Conservation (phyloP, 495 filamentous ascomycete genomes). For the Aspergillus biplanus region DNA sequence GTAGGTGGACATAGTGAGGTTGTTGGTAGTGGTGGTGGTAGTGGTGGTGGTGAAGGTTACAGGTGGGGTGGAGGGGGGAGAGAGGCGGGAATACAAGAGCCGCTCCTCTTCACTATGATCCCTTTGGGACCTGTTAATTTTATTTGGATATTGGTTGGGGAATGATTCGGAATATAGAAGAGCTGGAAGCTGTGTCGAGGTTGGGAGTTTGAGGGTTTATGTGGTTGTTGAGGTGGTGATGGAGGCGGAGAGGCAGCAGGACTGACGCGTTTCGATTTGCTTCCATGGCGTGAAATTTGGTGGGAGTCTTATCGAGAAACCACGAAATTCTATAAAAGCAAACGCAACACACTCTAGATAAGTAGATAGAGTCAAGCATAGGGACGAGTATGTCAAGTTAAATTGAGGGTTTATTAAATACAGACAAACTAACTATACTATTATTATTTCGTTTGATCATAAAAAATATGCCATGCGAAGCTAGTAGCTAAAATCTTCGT, state of each 20-base stretch:
- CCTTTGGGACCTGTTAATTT: neutral
- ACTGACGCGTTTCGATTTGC: slow-evolving; percentile 12
- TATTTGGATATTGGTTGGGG: neutral
- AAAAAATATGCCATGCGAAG: neutral
- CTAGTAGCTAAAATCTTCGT: slow-evolving; percentile 76
- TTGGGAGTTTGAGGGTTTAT: neutral
- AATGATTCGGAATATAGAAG: neutral
- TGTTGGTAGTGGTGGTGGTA: slow-evolving; percentile 6
- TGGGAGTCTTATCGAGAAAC: neutral
- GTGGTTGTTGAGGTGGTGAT: slow-evolving; percentile 1
- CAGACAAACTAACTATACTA: neutral
- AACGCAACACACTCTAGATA: neutral
- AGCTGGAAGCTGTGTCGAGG: neutral
- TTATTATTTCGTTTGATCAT: neutral
- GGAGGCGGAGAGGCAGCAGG: slow-evolving; percentile 11
- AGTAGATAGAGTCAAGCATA: neutral
- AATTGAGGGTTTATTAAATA: neutral
- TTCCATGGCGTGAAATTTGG: slow-evolving; percentile 1
- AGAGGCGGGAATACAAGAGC: neutral
- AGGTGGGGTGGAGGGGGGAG: slow-evolving; percentile 3
- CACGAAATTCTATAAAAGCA: neutral
- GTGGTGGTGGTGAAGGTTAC: slow-evolving; percentile 2
- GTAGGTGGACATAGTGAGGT: slow-evolving; percentile 57
- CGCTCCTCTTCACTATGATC: neutral
- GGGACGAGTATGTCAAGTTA: no score